Evolutionary conservation across 139 green algal species (phyloP), one percentile per base, ranked within the genome.

Genomic region (Coelastrella sp.): DNA sequence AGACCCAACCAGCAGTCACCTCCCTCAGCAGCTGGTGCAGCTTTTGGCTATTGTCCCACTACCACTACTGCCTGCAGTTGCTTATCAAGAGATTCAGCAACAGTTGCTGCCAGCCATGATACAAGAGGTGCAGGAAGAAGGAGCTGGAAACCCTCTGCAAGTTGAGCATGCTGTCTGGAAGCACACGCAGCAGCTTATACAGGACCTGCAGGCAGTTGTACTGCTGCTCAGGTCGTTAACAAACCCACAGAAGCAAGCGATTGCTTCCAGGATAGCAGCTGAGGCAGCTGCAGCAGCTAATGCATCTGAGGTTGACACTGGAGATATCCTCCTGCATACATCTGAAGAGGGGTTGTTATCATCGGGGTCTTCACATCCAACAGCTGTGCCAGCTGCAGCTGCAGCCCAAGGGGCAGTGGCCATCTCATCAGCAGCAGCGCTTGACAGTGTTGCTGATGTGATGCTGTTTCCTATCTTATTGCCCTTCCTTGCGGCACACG

Each of bases 21-120:
- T 19, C 7, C 30, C 19, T 6, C 53, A 64, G 53, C 53, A 64
- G 53, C 53, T n/a, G 53, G 6, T 27, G 17, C 53, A n/a, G 21
- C 53, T 68, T 2, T 32, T 84, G 15, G 78, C 78, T 11, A 40
- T 64, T 8, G 41, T 76, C 38, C 62, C 62, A 25, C 41, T 84
- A 60, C 62, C 76, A 43, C 23, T 84, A 32, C 38, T 84, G 27
- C 78, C 78, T 62, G 53, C 41, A 17, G 35, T 19, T 27, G 78
- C 78, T 25, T 60, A 84, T 60, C 78, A 84, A 41, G 78, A 84
- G 78, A 60, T 84, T 23, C 78, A 84, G 62, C 78, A 84, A 60
- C 78, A 76, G 78, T 60, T 84, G 41, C 78, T 84, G 78, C 78
- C 78, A n/a, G 78, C 78, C 19, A 84, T 84, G 78, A 32, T 60